phyloP scores from a whole-genome alignment of 441 rosid species.

The Gossypium trilobum region DNA sequence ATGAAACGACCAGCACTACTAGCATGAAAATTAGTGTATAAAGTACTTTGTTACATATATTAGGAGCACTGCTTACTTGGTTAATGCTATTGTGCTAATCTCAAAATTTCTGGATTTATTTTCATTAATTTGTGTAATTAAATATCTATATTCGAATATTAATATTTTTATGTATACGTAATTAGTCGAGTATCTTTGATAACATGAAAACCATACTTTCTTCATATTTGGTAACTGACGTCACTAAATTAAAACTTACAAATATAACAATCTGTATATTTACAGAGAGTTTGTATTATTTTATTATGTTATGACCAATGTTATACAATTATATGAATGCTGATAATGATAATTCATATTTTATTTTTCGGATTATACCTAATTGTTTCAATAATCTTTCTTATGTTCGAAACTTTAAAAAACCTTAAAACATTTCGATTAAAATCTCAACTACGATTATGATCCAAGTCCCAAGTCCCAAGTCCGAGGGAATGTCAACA shows the following conservation, averaged over 20 bases:
- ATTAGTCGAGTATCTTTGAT: neutral
- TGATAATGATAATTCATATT: neutral
- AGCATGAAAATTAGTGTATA: neutral
- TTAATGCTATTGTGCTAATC: neutral
- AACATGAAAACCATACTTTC: neutral
- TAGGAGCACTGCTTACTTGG: neutral
- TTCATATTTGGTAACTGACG: neutral
- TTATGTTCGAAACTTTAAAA: neutral
- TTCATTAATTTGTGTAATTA: too few relatives aligned
- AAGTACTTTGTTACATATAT: neutral
- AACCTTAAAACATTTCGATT: neutral
- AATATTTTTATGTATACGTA: neutral
- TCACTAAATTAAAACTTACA: neutral
- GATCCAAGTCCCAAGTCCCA: neutral
- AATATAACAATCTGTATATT: too few relatives aligned
- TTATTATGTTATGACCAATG: too few relatives aligned
- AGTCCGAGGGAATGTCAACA: neutral
- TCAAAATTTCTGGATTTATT: too few relatives aligned
- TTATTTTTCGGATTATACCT: neutral
- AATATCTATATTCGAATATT: too few relatives aligned
- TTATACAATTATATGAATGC: neutral
- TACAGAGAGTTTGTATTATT: too few relatives aligned
- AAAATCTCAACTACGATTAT: neutral
- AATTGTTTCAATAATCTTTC: neutral
- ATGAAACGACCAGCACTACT: slow-evolving; percentile 29